phyloP scores from a whole-genome alignment of 2,329 filamentous ascomycete species.

The Colletotrichum tamarilloi region DNA sequence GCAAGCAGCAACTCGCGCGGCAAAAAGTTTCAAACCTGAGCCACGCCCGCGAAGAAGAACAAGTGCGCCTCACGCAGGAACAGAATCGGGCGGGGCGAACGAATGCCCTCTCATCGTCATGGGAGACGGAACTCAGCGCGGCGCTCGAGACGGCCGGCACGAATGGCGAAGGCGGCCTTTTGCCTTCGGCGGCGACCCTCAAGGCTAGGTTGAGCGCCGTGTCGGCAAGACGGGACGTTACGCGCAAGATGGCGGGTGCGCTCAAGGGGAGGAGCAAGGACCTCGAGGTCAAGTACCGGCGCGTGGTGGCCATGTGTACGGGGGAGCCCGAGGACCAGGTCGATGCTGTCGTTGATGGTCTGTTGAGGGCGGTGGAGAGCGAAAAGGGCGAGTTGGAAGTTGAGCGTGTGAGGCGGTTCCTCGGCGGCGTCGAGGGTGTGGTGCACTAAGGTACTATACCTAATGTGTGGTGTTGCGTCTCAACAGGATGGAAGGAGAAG shows the following conservation, averaged over 20 bases:
- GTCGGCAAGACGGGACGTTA: conserved; percentile 72
- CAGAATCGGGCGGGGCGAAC: conserved; percentile 50
- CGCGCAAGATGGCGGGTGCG: conserved; percentile 74
- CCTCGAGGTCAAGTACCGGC: conserved; percentile 87
- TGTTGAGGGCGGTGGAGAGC: conserved; percentile 90
- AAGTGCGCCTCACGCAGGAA: conserved; percentile 58
- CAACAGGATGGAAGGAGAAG: background rate
- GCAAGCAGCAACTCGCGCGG: conserved; percentile 71
- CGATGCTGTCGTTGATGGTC: conserved; percentile 80
- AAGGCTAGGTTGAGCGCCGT: conserved; percentile 78
- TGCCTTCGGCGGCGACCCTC: conserved; percentile 72
- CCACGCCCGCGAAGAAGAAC: conserved; percentile 78
- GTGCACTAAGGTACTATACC: conserved; percentile 46
- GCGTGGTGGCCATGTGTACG: conserved; percentile 88
- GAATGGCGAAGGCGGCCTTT: conserved; percentile 52
- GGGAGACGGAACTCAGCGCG: conserved; percentile 65
- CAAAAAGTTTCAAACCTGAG: conserved; percentile 84
- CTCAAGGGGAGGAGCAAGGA: conserved; percentile 85
- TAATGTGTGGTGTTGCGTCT: background rate
- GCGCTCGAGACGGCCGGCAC: conserved; percentile 51
- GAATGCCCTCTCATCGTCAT: conserved; percentile 60
- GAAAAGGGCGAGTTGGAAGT: conserved; percentile 83
- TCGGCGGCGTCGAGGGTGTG: conserved; percentile 80
- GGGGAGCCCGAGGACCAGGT: conserved; percentile 82
- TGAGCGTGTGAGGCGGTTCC: conserved; percentile 79